A percentile compares a stretch with the other conserved stretches of the same genome.
These are phyloP conservation scores for Cryptococcus sp. DNA, from an alignment of 1,284 basidiomycete genomes.

Conservation along the genomic window DNA sequence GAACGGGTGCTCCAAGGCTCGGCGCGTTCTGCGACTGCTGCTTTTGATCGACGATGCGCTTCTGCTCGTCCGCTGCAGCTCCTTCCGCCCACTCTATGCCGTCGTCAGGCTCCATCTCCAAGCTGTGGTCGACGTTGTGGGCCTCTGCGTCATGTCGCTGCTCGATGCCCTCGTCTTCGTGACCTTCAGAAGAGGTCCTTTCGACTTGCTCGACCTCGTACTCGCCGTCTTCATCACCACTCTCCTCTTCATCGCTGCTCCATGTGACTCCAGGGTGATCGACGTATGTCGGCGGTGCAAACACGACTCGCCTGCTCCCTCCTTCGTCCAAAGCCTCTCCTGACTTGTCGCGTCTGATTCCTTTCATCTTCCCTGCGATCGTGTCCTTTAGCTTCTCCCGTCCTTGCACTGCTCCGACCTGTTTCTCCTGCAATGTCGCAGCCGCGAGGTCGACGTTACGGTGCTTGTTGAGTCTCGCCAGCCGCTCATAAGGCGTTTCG, in stretches of 20 bases:
- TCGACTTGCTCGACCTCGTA: constrained; percentile 63
- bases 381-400: constrained; percentile 37
- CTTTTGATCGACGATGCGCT: constrained; percentile 26
- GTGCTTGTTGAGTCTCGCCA: constrained; percentile 95
- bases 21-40: constrained; percentile 31
- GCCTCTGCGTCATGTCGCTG: constrained; percentile 30
- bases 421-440: constrained; percentile 37
- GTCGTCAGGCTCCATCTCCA: constrained; percentile 58
- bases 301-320: constrained; percentile 49
- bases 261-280: constrained; percentile 61
- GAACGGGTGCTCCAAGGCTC: constrained; percentile 1
- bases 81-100: constrained; percentile 57
- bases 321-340: constrained; percentile 26
- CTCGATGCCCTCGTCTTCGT: constrained; percentile 22
- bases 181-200: constrained; percentile 5
- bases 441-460: constrained; percentile 84
- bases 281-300: constrained; percentile 58
- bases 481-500: constrained; percentile 94
- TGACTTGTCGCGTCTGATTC: constrained; percentile 13
- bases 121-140: constrained; percentile 21
- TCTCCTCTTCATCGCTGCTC: constrained; percentile 74
- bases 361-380: constrained; percentile 35
- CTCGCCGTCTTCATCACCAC: constrained; percentile 51
- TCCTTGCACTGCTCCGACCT: constrained; percentile 30
- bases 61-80: constrained; percentile 50